A percentile compares a stretch with the other conserved stretches of the same genome.
Conservation (phyloP, 768 basidiomycete species). For the Wakefieldia striispora region DNA sequence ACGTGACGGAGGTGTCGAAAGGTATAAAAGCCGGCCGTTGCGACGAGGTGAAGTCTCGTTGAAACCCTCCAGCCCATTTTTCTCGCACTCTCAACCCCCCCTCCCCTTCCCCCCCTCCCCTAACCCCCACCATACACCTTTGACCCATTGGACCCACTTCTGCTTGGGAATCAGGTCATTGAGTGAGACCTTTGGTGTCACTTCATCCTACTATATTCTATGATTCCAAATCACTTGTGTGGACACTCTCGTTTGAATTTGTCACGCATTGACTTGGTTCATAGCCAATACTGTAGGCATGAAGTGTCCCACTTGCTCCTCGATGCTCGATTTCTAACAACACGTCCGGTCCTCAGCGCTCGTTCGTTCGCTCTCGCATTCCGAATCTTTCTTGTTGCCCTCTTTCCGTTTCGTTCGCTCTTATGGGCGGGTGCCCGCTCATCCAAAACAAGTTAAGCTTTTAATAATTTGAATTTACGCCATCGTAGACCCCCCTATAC, state of each 20-base stretch:
- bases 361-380: not conserved
- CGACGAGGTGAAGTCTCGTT: not conserved
- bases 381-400: not conserved
- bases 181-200: conserved; percentile 29
- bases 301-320: conserved; percentile 37
- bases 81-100: conserved; percentile 21
- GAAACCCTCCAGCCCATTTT: conserved; percentile 10
- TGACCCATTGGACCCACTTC: not conserved
- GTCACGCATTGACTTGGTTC: conserved; percentile 45
- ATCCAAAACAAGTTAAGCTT: conserved; percentile 20
- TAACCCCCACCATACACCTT: not conserved
- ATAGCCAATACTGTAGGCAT: conserved; percentile 56
- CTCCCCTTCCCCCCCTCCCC: too few species aligned
- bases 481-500: conserved; percentile 9
- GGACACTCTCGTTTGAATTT: conserved; percentile 35
- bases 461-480: conserved; percentile 23
- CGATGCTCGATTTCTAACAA: conserved; percentile 8
- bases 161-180: conserved; percentile 10
- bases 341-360: not conserved
- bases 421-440: not conserved
- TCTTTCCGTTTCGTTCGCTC: not conserved
- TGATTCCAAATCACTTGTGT: conserved; percentile 37
- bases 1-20: not conserved
- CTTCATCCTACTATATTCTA: conserved; percentile 33
- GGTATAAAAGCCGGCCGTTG: conserved; percentile 19